Evolutionary conservation across 1,284 basidiomycete species (phyloP).

Genomic region (Rhodotorula sp.): DNA sequence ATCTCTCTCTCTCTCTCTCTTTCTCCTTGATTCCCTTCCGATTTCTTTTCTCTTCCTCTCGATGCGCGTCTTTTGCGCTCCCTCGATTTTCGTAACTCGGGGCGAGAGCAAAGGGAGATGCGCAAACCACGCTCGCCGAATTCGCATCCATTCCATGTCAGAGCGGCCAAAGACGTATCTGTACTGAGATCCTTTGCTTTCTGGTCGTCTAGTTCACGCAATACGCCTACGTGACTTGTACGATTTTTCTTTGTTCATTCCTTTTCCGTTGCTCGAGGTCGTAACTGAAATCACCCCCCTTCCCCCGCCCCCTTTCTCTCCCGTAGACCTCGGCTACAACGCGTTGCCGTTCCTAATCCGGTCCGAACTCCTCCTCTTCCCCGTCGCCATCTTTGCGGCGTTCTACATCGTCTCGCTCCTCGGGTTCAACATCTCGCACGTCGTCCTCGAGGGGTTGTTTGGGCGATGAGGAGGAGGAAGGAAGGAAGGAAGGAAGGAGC

Average conservation of each 20-base stretch:
- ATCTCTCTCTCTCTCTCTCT: neutral
- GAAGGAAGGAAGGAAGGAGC: too few relatives aligned
- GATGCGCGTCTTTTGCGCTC: too few relatives aligned
- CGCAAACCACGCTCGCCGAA: too few relatives aligned
- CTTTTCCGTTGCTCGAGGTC: neutral
- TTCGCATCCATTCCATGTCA: too few relatives aligned
- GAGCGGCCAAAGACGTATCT: too few relatives aligned
- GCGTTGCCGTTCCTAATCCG: slow-evolving; percentile 85
- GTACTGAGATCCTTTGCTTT: neutral
- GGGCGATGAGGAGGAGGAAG: slow-evolving; percentile 47
- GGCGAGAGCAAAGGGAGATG: too few relatives aligned
- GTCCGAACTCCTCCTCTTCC: slow-evolving; percentile 78
- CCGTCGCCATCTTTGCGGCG: slow-evolving; percentile 74
- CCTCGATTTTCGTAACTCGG: too few relatives aligned
- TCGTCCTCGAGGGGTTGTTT: slow-evolving; percentile 75
- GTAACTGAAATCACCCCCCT: neutral
- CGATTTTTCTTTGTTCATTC: neutral
- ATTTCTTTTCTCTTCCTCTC: too few relatives aligned
- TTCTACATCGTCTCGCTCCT: slow-evolving; percentile 76
- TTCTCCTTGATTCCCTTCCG: neutral
- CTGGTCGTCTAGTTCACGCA: slow-evolving; percentile 64
- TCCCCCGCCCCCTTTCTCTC: neutral
- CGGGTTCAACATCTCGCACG: slow-evolving; percentile 81
- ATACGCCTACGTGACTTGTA: slow-evolving; percentile 78
- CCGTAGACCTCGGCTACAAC: slow-evolving; percentile 69